Evolutionary conservation across 2,329 filamentous ascomycete species (phyloP), one percentile per base, ranked within the genome.

Genomic region (Cladosporium sp.): DNA sequence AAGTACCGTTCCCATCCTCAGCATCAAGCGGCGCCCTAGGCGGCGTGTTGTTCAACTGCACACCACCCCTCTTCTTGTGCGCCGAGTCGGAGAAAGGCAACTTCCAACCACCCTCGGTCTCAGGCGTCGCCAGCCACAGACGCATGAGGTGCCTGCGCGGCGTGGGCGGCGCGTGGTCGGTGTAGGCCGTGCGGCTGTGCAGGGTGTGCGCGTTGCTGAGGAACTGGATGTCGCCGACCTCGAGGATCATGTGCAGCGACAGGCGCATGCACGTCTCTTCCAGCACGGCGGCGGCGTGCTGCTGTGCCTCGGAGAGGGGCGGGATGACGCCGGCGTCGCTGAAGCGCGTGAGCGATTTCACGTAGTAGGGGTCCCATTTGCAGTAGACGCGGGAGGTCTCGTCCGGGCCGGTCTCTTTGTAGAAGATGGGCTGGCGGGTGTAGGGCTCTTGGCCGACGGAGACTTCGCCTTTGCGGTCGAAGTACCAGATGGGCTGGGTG

Each of bases 361-460:
- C 87, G 77, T 90, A 96, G 84, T 96, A 96, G 1, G 93, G 93
- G 75, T 96, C 93, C 88, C 90, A 96, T 83, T 96, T 96, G 77
- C 87, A 89, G 80, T 92, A 93, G 12, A 94, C 86, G 15, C 91
- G 82, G 15, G 58, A 61, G 3, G 26, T 38, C 38, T 85, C 85
- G 71, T 88, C 83, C 7, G 86, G 84, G 7, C 84, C 86, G 5
- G 85, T 87, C 81, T 96, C 92, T 4, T 93, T 81, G 77, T 93
- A 96, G 71, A 95, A 87, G 21, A 96, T 87, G 32, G 69, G 66
- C 47, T 69, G 71, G 34, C 66, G 60, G 64, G 68, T 72, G 57
- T 71, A 76, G n/a, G 70, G 73, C 64, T 93, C 87, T 78, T 96
- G 85, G 14, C 91, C 92, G 15, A 83, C 80, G 26, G 88, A 91